Base-by-base conservation (phyloP, 257 asterid genomes). In the Jasminum sambac region DNA sequence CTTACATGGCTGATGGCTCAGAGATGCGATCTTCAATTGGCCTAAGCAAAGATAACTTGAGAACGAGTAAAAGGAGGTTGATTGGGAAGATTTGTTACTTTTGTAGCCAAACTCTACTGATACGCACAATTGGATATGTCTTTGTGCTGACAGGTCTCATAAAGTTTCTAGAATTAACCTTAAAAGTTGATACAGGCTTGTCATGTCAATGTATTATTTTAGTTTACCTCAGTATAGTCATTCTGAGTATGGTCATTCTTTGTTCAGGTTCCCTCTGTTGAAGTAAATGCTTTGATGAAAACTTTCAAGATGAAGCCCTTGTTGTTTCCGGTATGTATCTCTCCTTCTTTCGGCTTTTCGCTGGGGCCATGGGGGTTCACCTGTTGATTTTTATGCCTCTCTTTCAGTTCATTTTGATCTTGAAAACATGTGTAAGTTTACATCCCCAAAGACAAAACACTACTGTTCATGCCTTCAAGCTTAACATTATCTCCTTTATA, bases 291-390 rank as follows among this genome's bases (percentile, higher is more conserved):
- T 57, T 79, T 94, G 87, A 94, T 94, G 99, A 85, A 83, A 80
- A 88, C 99, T 63, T 94, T 94, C 91, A 94, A 89, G 85, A 89
- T 94, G 99, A 94, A 84, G 85, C 99, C 98, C 55, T 73, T 94
- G 81, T 71, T 94, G 77, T 91, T 94, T 77, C 91, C 99, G 81
- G 99, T 94, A 89, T 59, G 88, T 77, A 42, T 70, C 65, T 79
- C 70, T 16, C 77, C 72, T 71, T 68, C 25, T 58, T 68, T 43
- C 39, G 39, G 66, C 67, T 68, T 73, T 58, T 26, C n/a, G 34
- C 61, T 59, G 46, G 50, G 52, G 72, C 48, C 62, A 74, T 59
- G 41, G 40, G 70, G 74, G 36, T 70, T 67, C 43, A 63, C 50
- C 61, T 57, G 19, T 48, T 50, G 44, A 7, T 40, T 23, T 16